Evolutionary conservation across 768 basidiomycete genomes (phyloP).

Genomic region (Phallus indusiatus): DNA sequence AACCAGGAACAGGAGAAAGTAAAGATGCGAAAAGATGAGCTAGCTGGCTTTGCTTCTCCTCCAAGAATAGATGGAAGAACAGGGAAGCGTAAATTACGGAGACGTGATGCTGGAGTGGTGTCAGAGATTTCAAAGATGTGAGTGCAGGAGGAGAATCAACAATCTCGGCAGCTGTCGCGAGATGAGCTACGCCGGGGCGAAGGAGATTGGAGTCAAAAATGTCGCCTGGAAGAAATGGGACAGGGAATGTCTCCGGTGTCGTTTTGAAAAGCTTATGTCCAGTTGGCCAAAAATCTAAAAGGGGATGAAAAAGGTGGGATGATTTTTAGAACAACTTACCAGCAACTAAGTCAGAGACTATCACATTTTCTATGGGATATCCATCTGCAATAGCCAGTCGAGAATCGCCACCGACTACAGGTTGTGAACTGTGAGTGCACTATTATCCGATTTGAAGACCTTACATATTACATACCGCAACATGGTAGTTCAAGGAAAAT

Average conservation of each 20-base stretch:
- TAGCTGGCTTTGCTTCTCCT: conserved; percentile 10
- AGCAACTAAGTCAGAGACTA: conserved; percentile 29
- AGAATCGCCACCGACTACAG: conserved; percentile 28
- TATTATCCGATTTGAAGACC: conserved; percentile 5
- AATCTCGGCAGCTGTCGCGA: neutral
- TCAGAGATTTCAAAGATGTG: conserved; percentile 7
- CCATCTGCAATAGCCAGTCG: conserved; percentile 34
- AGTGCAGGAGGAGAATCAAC: conserved; percentile 2
- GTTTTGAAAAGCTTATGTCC: conserved; percentile 11
- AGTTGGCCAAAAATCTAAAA: conserved; percentile 8
- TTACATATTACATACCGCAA: conserved; percentile 25
- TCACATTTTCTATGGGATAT: conserved; percentile 28
- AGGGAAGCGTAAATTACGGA: conserved; percentile 12
- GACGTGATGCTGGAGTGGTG: conserved; percentile 8
- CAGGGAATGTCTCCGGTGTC: neutral
- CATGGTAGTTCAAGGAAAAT: conserved; percentile 38
- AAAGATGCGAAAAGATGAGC: conserved; percentile 10
- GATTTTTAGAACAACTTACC: conserved; percentile 19
- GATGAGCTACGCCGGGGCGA: neutral
- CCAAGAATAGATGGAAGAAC: conserved; percentile 17
- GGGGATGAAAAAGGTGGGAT: neutral
- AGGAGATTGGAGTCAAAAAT: conserved; percentile 3
- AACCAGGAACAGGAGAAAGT: conserved; percentile 12
- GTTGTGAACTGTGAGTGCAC: neutral
- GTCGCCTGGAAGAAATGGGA: conserved; percentile 5